Base-by-base conservation (phyloP, 1,284 basidiomycete species). In the Anthracocystis walkeri region DNA sequence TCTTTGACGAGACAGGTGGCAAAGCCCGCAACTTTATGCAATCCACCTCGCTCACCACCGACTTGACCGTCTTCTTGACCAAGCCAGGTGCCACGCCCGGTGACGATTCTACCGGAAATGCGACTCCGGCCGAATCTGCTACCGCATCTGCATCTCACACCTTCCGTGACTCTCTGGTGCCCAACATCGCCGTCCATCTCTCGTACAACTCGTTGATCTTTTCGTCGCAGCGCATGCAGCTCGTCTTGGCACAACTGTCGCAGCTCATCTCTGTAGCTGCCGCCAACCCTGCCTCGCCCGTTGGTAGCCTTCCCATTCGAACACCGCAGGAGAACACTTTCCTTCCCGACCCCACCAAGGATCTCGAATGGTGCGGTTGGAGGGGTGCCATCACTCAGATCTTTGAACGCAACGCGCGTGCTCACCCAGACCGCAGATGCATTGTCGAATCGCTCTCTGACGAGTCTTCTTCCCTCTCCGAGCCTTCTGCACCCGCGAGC, bases 281-380 rank as follows among this genome's bases (percentile, higher is more conserved):
- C 1, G 88, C 73, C 90, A 53, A 87, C 87, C 83, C 87, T 16
- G 72, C 82, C 25, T 78, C 82, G 55, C 75, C 79, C 1, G 76
- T 85, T 1, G 83, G 83, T 18, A 81, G 73, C 45, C 66, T 85
- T 33, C 65, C 68, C 0, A 75, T 85, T 23, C 81, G 82, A 21
- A 81, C 94, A 0, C 88, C 90, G 2, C 85, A 87, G 8, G 94
- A 97, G 86, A 89, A 89, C 59, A 41, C 89, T 90, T 94, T 57
- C 92, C 93, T 51, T 89, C 92, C 16, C 89, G 96, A 49, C 91
- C 97, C 21, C 94, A 90, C 90, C 14, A 91, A 90, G 11, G 92
- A 99, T 85, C 89, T 99, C 44, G 90, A 97, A 82, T 99, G 96
- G 95, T 97, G 94, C 85, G 95, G 92, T 60, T 99, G 91, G 90